Evolutionary conservation across 2,329 filamentous ascomycete genomes (phyloP), one percentile per base, ranked within the genome.

Genomic region (Metarhizium robertsii): DNA sequence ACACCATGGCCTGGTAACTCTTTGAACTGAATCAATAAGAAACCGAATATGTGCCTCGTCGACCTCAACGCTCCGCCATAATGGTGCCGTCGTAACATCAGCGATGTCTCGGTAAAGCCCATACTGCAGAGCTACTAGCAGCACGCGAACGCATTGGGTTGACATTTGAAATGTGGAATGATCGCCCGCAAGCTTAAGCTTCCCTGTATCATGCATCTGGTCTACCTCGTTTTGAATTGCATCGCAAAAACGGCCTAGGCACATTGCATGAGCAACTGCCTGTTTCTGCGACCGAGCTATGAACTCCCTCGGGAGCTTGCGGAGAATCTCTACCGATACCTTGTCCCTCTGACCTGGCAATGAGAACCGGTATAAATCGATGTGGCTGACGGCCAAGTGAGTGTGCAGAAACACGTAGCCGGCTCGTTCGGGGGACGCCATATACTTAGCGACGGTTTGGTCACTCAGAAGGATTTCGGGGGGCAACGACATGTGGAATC

Each of bases 301-400:
- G 53, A 74, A 74, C 34, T 71, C 68, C 3, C 53, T 55, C 1
- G 72, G 72, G 2, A 74, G 62, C 55, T 66, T 67, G 32, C 62
- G 64, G 4, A 70, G 60, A 7, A 73, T 59, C 4, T 71, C 68
- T 10, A 65, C 57, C 4, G 65, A 65, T 0, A 65, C 62, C 42
- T 66, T 66, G 29, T 70, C 69, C 14, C 65, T 61, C 1, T 71
- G 62, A 0, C 68, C 68, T 0, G 71, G 71, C 6, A 74, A 60
- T 14, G 69, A 66, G 55, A 73, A 71, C 11, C 71, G 65, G 55
- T 74, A 74, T 6, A 74, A 59, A 36, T 74, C 71, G 13, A 73
- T 66, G 53, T 74, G 69, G 42, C 68, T 64, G 6, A 66, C 64
- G 30, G 67, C 68, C 18, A 73, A 62, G 51, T 67, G 65, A 1